A percentile compares a stretch with the other conserved stretches of the same genome.
These are phyloP conservation scores for Torrubiella hemipterigena DNA, from an alignment of 2,329 filamentous ascomycete species.

Conservation along the genomic window DNA sequence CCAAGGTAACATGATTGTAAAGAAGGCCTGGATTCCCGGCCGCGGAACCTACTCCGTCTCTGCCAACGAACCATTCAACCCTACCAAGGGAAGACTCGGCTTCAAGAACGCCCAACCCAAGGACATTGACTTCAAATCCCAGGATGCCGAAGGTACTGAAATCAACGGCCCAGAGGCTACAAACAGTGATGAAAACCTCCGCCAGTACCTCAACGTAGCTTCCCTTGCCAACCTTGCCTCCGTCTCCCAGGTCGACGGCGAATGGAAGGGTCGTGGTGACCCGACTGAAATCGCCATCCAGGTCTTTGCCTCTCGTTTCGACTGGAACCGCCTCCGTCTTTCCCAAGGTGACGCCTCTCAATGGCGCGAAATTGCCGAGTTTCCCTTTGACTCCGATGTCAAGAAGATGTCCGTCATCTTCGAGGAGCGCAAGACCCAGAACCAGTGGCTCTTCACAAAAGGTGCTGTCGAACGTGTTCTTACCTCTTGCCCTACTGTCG, in stretches of 20 bases:
- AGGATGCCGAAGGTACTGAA: constrained; percentile 14
- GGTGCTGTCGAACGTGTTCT: constrained; percentile 61
- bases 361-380: constrained; percentile 53
- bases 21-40: constrained; percentile 38
- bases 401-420: constrained; percentile 71
- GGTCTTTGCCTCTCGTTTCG: constrained; percentile 59
- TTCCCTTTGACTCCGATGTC: constrained; percentile 61
- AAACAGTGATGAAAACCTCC: constrained; percentile 32
- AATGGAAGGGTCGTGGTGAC: constrained; percentile 54
- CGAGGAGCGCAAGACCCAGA: constrained; percentile 23
- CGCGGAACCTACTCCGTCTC: constrained; percentile 33
- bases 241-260: constrained; percentile 39
- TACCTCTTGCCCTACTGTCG: constrained; percentile 44
- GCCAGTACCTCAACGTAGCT: constrained; percentile 48
- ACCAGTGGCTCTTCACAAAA: constrained; percentile 46
- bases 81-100: constrained; percentile 34
- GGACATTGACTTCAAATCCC: constrained; percentile 17
- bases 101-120: constrained; percentile 23
- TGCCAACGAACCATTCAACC: constrained; percentile 45
- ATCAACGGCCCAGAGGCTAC: constrained; percentile 19
- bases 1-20: constrained; percentile 40
- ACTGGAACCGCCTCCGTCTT: constrained; percentile 44
- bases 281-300: constrained; percentile 61
- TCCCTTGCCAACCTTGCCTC: constrained; percentile 54
- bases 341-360: constrained; percentile 33